A percentile compares a stretch with the other conserved stretches of the same genome.
Conservation (phyloP, 2,329 filamentous ascomycete genomes). For the Pyrenochaeta sp. region DNA sequence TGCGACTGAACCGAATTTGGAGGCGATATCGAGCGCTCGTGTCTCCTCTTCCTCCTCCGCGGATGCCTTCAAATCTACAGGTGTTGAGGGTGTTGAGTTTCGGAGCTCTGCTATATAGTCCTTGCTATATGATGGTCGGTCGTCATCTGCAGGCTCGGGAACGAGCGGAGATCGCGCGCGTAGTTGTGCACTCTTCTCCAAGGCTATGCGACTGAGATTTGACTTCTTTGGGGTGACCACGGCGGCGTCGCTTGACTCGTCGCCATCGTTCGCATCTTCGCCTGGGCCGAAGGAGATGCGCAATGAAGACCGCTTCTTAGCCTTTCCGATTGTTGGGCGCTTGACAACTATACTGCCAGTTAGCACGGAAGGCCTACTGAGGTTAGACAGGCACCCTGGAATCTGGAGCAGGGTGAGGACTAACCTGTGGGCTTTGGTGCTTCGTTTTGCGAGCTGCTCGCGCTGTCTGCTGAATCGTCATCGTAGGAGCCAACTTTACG, state of each 20-base stretch:
- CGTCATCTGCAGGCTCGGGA: conserved; percentile 64
- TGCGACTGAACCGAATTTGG: conserved; percentile 65
- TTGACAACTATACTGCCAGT: conserved; percentile 60
- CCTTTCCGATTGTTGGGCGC: conserved; percentile 60
- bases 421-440: conserved; percentile 52
- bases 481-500: conserved; percentile 80
- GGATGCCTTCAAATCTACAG: conserved; percentile 64
- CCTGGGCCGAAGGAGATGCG: conserved; percentile 79
- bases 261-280: conserved; percentile 61
- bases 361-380: conserved; percentile 53
- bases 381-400: conserved; percentile 38
- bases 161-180: conserved; percentile 60
- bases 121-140: conserved; percentile 81
- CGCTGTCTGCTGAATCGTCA: conserved; percentile 53
- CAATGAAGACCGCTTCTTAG: conserved; percentile 75
- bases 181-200: conserved; percentile 73
- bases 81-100: conserved; percentile 83
- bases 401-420: conserved; percentile 34
- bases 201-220: conserved; percentile 68
- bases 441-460: conserved; percentile 41
- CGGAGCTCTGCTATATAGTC: conserved; percentile 88
- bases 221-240: conserved; percentile 70
- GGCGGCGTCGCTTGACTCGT: conserved; percentile 58
- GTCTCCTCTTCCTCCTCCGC: conserved; percentile 56
- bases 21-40: conserved; percentile 55